A percentile compares a stretch with the other conserved stretches of the same genome.
Conservation (phyloP, 257 asterid genomes). For the Ilex aquifolium region DNA sequence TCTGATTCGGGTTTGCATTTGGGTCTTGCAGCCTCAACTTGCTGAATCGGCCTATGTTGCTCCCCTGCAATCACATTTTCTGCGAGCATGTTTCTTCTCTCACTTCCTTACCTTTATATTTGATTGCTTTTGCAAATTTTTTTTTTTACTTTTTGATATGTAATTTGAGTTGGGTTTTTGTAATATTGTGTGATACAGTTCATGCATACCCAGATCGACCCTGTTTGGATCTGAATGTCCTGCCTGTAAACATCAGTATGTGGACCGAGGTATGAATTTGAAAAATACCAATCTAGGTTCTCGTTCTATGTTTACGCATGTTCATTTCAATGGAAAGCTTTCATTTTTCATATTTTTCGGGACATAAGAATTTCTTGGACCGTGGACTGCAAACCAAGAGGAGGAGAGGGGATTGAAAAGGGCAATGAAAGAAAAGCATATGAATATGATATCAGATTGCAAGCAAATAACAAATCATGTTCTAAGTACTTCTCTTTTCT, state of each 20-base stretch:
- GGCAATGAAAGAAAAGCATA: no score
- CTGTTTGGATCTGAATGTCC: slow-evolving; percentile 51
- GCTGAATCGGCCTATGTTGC: slow-evolving; percentile 62
- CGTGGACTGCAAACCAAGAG: no score
- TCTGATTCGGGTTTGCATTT: not conserved
- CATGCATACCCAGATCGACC: slow-evolving; percentile 33
- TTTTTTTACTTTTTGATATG: not conserved
- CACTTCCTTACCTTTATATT: not conserved
- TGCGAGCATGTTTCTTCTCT: slow-evolving; percentile 58
- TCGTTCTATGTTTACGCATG: not conserved
- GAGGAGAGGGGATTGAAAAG: no score
- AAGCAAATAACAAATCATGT: no score
- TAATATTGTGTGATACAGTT: slow-evolving; percentile 29
- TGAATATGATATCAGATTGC: no score
- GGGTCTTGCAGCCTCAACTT: slow-evolving; percentile 49
- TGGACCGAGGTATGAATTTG: slow-evolving; percentile 37
- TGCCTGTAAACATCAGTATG: slow-evolving; percentile 45
- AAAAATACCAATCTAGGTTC: not conserved
- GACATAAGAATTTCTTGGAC: no score
- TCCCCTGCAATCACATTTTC: slow-evolving; percentile 83
- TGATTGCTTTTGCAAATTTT: no score
- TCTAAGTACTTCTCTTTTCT: no score
- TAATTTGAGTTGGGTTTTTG: not conserved
- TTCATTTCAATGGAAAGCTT: not conserved
- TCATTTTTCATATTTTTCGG: not conserved